Evolutionary conservation across 139 green algal genomes (phyloP).

Genomic region (Chlorella sp.): DNA sequence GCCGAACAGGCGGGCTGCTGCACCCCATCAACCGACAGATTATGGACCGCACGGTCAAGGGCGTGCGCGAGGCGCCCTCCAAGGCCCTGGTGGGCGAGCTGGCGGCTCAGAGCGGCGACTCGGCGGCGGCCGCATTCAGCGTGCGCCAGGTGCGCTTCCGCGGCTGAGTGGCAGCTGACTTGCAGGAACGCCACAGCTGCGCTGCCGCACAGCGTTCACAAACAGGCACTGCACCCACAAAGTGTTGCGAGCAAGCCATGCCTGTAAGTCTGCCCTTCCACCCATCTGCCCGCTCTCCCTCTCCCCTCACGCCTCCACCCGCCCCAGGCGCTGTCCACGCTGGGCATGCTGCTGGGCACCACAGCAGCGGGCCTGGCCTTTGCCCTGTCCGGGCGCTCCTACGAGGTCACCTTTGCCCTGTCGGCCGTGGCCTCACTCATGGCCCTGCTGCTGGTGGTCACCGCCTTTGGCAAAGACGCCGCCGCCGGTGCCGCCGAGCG

Average conservation of each 20-base stretch:
- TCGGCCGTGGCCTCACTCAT: slow-evolving; percentile 62
- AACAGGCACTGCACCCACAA: no score
- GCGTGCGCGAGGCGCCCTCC: slow-evolving; percentile 83
- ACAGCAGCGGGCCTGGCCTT: slow-evolving; percentile 60
- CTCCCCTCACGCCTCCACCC: background rate
- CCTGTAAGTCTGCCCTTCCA: no score
- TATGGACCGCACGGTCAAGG: slow-evolving; percentile 77
- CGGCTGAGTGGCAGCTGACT: no score
- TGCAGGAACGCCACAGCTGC: no score
- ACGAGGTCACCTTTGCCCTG: slow-evolving; percentile 77
- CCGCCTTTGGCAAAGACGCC: slow-evolving; percentile 14
- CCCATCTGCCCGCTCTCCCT: no score
- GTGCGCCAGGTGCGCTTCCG: slow-evolving; percentile 64
- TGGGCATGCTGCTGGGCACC: slow-evolving; percentile 78
- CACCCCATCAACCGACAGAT: no score
- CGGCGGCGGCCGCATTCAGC: slow-evolving; percentile 77
- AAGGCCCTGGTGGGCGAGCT: slow-evolving; percentile 90
- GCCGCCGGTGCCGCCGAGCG: background rate
- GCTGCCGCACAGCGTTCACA: no score
- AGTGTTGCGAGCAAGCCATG: no score
- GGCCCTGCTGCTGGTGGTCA: slow-evolving; percentile 61
- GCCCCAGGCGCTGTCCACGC: slow-evolving; percentile 60
- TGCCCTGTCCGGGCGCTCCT: slow-evolving; percentile 68
- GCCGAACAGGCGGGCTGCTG: no score
- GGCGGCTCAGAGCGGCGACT: slow-evolving; percentile 73